These are phyloP conservation scores for Cutaneotrichosporon cavernicola DNA, from an alignment of 1,284 basidiomycete species.

Conservation along the genomic window DNA sequence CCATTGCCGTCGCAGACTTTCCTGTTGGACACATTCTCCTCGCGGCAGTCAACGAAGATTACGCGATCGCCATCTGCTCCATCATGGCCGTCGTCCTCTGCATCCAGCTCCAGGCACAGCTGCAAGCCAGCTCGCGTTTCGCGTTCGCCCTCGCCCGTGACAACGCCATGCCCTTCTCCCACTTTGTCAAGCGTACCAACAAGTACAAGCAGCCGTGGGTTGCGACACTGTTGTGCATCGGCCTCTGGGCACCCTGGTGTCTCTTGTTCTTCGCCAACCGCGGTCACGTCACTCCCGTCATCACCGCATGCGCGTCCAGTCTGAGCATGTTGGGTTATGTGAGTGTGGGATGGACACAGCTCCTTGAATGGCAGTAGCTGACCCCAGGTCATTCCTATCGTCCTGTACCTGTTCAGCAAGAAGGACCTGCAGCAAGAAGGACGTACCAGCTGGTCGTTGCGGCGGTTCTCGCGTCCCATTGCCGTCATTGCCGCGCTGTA, in stretches of 20 bases:
- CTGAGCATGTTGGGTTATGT: conserved; percentile 48
- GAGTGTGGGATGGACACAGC: conserved; percentile 18
- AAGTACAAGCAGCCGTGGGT: conserved; percentile 39
- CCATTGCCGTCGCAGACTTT: conserved; percentile 36
- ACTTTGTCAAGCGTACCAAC: conserved; percentile 43
- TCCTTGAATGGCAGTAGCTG: background rate
- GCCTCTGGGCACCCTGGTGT: conserved; percentile 37
- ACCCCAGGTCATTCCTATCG: conserved; percentile 35
- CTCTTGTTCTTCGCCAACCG: conserved; percentile 32
- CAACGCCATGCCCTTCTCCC: conserved; percentile 50
- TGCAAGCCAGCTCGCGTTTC: conserved; percentile 52
- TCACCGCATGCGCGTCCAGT: conserved; percentile 40
- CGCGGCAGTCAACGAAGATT: conserved; percentile 35
- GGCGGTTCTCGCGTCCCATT: conserved; percentile 42
- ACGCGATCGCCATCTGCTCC: conserved; percentile 38
- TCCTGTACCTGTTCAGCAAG: conserved; percentile 45
- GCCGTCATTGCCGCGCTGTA: conserved; percentile 39
- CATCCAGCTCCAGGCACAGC: conserved; percentile 48
- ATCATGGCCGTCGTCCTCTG: conserved; percentile 40
- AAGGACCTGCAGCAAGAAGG: conserved; percentile 48
- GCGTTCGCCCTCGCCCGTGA: conserved; percentile 51
- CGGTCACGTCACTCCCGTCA: conserved; percentile 38
- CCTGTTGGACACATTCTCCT: conserved; percentile 48
- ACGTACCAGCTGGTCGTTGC: conserved; percentile 47
- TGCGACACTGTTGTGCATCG: conserved; percentile 46